These are phyloP conservation scores for Chaetomium fimeti DNA, from an alignment of 495 filamentous ascomycete genomes.

Conservation along the genomic window DNA sequence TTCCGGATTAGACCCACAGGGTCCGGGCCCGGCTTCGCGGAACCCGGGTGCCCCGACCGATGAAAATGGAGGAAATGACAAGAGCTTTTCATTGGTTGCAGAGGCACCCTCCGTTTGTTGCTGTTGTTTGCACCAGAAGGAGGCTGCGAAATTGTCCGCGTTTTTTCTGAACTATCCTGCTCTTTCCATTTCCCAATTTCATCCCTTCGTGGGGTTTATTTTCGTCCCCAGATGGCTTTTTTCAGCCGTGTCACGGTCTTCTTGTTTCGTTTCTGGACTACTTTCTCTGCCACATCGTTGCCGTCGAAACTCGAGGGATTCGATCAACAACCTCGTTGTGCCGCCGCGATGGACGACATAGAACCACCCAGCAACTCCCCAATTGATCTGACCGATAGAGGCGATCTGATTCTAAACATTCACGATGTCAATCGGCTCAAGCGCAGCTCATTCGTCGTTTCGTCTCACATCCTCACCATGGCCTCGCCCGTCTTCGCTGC, in stretches of 20 bases:
- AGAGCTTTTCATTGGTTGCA: background rate
- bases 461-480: background rate
- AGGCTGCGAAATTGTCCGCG: too few relatives aligned
- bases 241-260: too few relatives aligned
- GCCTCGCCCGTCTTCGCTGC: slow-evolving; percentile 1
- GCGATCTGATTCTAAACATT: background rate
- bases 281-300: background rate
- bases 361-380: background rate
- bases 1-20: too few relatives aligned
- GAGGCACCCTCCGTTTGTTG: background rate
- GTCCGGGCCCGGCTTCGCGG: too few relatives aligned
- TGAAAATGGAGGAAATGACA: too few relatives aligned
- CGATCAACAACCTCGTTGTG: background rate
- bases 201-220: too few relatives aligned
- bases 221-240: too few relatives aligned
- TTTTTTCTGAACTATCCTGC: too few relatives aligned
- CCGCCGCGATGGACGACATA: background rate
- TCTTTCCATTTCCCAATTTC: too few relatives aligned
- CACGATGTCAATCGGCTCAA: background rate
- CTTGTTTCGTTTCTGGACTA: too few relatives aligned
- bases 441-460: slow-evolving; percentile 1
- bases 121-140: too few relatives aligned
- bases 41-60: too few relatives aligned
- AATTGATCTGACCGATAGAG: background rate
- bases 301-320: background rate